Conservation (phyloP, 2,329 filamentous ascomycete species). For the Penicillium sp. region DNA sequence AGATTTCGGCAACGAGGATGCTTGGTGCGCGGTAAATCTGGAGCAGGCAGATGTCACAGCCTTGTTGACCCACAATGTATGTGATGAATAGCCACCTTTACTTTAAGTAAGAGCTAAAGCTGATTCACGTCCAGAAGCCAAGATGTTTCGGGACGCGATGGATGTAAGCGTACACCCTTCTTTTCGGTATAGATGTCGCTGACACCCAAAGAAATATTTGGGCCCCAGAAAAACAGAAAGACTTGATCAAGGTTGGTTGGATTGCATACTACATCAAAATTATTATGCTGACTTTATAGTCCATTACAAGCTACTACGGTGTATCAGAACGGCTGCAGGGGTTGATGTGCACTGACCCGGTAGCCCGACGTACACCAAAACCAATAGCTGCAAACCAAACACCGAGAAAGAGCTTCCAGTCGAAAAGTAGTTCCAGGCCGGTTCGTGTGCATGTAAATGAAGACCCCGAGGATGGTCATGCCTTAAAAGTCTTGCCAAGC, state of each 20-base stretch:
- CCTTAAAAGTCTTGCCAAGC: conserved; percentile 29
- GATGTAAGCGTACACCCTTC: conserved; percentile 59
- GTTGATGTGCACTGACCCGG: conserved; percentile 65
- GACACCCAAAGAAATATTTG: conserved; percentile 65
- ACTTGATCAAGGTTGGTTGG: conserved; percentile 54
- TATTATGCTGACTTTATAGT: conserved; percentile 26
- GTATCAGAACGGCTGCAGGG: conserved; percentile 70
- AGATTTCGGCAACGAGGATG: conserved; percentile 50
- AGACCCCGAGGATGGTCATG: conserved; percentile 40
- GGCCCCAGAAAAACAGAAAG: conserved; percentile 65
- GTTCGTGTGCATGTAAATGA: conserved; percentile 30
- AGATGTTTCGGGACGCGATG: conserved; percentile 65
- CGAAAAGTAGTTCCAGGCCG: conserved; percentile 16
- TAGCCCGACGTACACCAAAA: conserved; percentile 32
- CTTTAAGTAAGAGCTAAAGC: background rate
- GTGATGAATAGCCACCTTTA: conserved; percentile 9
- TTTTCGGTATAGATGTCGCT: background rate
- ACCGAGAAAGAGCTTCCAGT: conserved; percentile 18
- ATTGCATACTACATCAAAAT: background rate
- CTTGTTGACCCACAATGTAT: conserved; percentile 41
- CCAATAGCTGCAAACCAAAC: conserved; percentile 23
- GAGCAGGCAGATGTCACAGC: conserved; percentile 38
- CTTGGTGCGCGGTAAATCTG: conserved; percentile 47
- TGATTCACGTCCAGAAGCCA: conserved; percentile 44
- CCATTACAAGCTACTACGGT: conserved; percentile 66